Evolutionary conservation across 345 rosid species (phyloP).

Genomic region (Eucalyptus guilfoylei): DNA sequence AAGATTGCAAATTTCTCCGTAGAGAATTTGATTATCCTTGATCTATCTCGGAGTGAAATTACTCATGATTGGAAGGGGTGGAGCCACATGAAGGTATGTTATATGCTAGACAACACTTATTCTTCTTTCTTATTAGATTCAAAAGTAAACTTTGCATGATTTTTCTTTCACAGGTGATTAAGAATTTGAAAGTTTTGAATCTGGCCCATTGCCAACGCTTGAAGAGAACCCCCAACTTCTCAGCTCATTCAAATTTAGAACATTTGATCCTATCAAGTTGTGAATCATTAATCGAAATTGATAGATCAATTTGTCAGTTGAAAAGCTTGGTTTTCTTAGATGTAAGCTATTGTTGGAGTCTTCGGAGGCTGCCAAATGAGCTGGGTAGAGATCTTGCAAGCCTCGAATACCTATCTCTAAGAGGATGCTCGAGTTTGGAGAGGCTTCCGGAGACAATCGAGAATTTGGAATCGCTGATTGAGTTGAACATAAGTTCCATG

Average conservation of each 20-base stretch:
- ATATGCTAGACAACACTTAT: neutral
- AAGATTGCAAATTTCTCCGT: neutral
- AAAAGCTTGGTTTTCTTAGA: neutral
- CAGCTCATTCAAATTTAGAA: neutral
- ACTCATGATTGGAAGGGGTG: neutral
- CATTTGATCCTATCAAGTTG: neutral
- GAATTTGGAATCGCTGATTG: too few species aligned
- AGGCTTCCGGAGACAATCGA: too few species aligned
- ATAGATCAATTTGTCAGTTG: neutral
- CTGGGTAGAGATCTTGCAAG: neutral
- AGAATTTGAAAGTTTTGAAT: neutral
- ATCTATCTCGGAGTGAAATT: neutral
- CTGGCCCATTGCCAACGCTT: neutral
- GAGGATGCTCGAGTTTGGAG: neutral
- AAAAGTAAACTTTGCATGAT: neutral
- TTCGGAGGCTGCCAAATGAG: neutral
- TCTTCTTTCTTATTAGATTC: neutral
- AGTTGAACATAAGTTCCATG: too few species aligned
- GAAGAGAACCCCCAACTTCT: neutral
- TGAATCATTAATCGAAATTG: neutral
- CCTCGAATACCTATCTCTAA: neutral
- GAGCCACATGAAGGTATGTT: neutral
- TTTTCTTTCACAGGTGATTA: neutral
- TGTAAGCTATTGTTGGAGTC: fast-evolving
- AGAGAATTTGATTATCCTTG: neutral